phyloP scores from a whole-genome alignment of 164 flowering plant species.

The Nymphaea colorata region DNA sequence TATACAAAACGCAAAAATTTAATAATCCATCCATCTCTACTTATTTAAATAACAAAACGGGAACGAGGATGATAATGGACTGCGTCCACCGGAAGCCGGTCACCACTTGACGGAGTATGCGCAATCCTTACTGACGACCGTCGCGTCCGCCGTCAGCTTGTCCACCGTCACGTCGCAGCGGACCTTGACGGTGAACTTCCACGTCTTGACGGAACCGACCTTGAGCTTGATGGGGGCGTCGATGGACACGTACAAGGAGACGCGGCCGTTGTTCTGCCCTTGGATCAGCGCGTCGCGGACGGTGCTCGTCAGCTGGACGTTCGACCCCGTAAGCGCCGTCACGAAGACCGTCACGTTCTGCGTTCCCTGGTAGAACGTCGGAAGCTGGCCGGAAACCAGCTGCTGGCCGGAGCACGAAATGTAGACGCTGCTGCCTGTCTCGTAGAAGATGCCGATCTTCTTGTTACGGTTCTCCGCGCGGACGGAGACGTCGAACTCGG shows the following conservation, averaged over 20 bases:
- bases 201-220: slow-evolving; percentile 58
- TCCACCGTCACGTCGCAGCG: slow-evolving; percentile 50
- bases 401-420: slow-evolving; percentile 25
- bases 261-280: slow-evolving; percentile 17
- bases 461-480: slow-evolving; percentile 56
- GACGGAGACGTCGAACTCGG: slow-evolving; percentile 50
- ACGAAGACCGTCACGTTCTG: slow-evolving; percentile 52
- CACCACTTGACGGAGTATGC: slow-evolving; percentile 33
- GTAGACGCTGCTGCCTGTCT: slow-evolving; percentile 30
- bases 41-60: neutral
- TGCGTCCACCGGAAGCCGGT: slow-evolving; percentile 5
- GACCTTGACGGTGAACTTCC: slow-evolving; percentile 59
- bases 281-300: slow-evolving; percentile 12
- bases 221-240: slow-evolving; percentile 57
- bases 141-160: slow-evolving; percentile 34
- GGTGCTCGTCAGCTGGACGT: slow-evolving; percentile 20
- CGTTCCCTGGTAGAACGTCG: slow-evolving; percentile 60
- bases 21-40: no score
- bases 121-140: slow-evolving; percentile 41
- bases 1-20: neutral
- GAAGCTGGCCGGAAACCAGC: slow-evolving; percentile 41
- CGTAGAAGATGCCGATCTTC: slow-evolving; percentile 59
- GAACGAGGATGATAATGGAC: neutral
- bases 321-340: slow-evolving; percentile 35
- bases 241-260: slow-evolving; percentile 43